A percentile compares a stretch with the other conserved stretches of the same genome.
phyloP scores from a whole-genome alignment of 306 rosid species.

The Rubus idaeus region DNA sequence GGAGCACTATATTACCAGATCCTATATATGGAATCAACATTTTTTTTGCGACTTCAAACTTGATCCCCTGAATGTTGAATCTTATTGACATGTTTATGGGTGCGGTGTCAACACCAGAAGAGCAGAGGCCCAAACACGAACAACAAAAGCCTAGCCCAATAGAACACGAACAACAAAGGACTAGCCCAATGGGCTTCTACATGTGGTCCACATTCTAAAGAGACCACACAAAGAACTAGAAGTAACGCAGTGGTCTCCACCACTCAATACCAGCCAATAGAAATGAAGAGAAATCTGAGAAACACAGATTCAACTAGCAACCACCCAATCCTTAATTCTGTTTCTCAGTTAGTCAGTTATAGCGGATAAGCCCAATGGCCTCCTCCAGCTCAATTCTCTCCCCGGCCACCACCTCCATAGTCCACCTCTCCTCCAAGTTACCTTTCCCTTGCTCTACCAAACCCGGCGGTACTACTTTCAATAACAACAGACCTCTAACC shows the following conservation, averaged over 20 bases:
- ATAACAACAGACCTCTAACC: slow-evolving; percentile 37
- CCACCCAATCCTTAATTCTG: slow-evolving; percentile 5
- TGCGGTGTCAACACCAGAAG: too few relatives aligned
- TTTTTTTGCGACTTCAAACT: slow-evolving; percentile 50
- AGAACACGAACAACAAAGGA: background rate
- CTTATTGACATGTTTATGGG: background rate
- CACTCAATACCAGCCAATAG: slow-evolving; percentile 23
- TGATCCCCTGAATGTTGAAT: slow-evolving; percentile 29
- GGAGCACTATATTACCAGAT: background rate
- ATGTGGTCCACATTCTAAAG: background rate
- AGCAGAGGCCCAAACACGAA: background rate
- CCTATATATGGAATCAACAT: slow-evolving; percentile 10
- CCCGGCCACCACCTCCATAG: slow-evolving; percentile 42
- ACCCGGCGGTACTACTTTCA: slow-evolving; percentile 2
- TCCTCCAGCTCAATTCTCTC: slow-evolving; percentile 49
- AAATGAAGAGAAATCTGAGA: slow-evolving; percentile 4
- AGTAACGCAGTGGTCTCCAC: slow-evolving; percentile 19
- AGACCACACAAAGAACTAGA: too few relatives aligned
- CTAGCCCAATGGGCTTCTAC: background rate
- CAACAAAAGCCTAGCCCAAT: background rate
- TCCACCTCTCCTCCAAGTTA: slow-evolving; percentile 20
- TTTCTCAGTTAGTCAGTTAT: background rate
- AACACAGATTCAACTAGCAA: background rate
- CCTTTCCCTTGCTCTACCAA: slow-evolving; percentile 25
- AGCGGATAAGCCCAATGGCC: slow-evolving; percentile 65